Conservation (phyloP, 805 yeast genomes). For the Myxozyma geophila region DNA sequence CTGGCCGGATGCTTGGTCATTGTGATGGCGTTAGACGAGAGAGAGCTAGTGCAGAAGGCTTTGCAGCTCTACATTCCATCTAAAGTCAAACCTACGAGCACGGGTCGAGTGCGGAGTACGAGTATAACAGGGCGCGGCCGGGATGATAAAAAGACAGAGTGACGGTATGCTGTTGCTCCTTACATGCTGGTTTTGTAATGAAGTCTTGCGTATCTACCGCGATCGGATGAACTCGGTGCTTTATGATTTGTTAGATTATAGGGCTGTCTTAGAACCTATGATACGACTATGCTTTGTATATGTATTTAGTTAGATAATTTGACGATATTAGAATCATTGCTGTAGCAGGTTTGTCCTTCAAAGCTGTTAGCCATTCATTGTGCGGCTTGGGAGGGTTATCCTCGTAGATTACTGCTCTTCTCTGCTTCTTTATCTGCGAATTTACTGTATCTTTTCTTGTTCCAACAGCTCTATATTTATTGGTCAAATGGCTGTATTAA, state of each 20-base stretch:
- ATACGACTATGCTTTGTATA: background rate
- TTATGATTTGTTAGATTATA: background rate
- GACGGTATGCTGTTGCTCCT: background rate
- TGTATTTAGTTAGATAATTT: background rate
- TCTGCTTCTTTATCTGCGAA: no score
- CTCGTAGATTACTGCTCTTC: no score
- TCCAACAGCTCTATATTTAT: background rate
- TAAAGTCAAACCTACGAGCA: background rate
- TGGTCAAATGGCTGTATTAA: background rate
- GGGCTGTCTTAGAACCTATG: background rate
- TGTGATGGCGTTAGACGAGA: slow-evolving; percentile 24
- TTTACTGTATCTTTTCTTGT: no score
- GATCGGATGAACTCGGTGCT: background rate
- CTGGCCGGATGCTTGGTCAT: slow-evolving; percentile 9
- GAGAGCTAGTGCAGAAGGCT: slow-evolving; percentile 14
- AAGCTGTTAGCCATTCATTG: background rate
- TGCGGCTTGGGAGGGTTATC: no score
- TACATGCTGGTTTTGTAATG: background rate
- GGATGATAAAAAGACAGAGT: slow-evolving; percentile 14
- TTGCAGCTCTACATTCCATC: slow-evolving; percentile 1
- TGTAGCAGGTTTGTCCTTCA: no score
- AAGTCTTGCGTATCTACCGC: no score
- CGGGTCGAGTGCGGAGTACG: slow-evolving; percentile 2
- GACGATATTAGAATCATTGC: background rate
- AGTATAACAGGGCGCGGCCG: background rate